A percentile compares a stretch with the other conserved stretches of the same genome.
These are phyloP conservation scores for Pterocarpus macrocarpus DNA, from an alignment of 306 rosid genomes.

Conservation along the genomic window DNA sequence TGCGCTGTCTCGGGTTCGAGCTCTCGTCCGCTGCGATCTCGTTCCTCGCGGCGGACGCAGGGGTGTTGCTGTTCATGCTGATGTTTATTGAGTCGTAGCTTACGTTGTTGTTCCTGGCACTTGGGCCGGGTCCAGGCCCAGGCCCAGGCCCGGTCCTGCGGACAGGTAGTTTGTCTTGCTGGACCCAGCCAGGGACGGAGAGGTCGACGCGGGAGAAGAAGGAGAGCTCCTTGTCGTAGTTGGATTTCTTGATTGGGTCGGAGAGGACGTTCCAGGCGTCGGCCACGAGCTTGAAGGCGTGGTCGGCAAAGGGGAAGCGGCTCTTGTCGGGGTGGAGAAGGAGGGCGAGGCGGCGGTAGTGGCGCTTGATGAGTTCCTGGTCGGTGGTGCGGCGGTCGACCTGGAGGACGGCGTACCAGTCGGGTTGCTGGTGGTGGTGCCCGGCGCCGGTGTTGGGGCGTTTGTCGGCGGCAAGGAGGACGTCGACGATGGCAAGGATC, in stretches of 20 bases:
- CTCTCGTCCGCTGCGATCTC: conserved; percentile 16
- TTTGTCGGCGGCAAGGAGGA: conserved; percentile 75
- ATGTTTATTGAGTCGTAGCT: not conserved
- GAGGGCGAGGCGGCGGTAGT: conserved; percentile 86
- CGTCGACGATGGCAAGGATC: conserved; percentile 89
- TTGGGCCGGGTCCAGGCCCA: not conserved
- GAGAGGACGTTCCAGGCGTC: conserved; percentile 89
- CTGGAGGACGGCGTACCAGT: conserved; percentile 89
- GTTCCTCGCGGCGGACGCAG: not conserved
- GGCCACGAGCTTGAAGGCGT: conserved; percentile 85
- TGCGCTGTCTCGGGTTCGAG: conserved; percentile 20
- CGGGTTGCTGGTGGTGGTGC: conserved; percentile 73
- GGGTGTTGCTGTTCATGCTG: not conserved
- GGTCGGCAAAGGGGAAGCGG: conserved; percentile 70
- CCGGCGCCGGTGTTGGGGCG: conserved; percentile 72
- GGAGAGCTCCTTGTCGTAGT: conserved; percentile 69
- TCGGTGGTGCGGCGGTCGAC: conserved; percentile 75
- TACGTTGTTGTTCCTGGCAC: not conserved
- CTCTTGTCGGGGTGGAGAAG: conserved; percentile 94
- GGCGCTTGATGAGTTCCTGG: conserved; percentile 70
- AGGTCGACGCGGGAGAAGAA: conserved; percentile 65
- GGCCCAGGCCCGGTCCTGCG: conserved; percentile 49
- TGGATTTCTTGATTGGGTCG: conserved; percentile 65
- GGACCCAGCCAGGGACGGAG: conserved; percentile 55
- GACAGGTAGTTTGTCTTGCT: conserved; percentile 69